Conservation (phyloP, 2,329 filamentous ascomycete species). For the Cercospora berteroae region DNA sequence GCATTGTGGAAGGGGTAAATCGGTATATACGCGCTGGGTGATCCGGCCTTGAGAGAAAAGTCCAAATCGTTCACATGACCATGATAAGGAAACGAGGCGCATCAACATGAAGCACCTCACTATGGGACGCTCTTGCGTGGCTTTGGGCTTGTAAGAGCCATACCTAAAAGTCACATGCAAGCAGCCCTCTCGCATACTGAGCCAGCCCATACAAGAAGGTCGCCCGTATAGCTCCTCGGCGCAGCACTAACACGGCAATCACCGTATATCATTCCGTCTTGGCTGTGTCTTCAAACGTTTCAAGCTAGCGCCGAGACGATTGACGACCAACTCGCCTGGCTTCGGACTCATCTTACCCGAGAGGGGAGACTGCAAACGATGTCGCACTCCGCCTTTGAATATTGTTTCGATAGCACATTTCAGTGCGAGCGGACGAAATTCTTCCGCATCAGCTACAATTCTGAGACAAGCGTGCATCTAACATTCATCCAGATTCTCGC, state of each 20-base stretch:
- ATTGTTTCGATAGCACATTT: background rate
- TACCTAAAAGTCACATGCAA: background rate
- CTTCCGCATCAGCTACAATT: background rate
- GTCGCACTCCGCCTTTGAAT: background rate
- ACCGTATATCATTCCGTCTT: background rate
- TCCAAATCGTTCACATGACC: background rate
- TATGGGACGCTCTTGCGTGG: background rate
- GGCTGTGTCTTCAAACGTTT: background rate
- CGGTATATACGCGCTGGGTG: background rate
- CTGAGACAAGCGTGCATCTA: background rate
- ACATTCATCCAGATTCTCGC: background rate
- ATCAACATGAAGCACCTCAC: background rate
- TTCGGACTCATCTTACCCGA: background rate
- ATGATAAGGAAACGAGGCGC: background rate
- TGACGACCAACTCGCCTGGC: background rate
- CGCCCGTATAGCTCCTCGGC: background rate
- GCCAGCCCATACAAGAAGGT: background rate
- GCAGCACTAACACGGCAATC: background rate
- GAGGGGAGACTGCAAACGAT: background rate
- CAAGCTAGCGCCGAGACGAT: background rate
- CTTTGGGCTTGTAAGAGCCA: background rate
- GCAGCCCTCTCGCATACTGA: background rate
- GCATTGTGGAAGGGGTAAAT: background rate
- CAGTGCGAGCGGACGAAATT: background rate
- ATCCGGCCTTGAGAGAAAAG: background rate